Evolutionary conservation across 2,329 filamentous ascomycete species (phyloP), one percentile per base, ranked within the genome.

Genomic region (Penicillium sp.): DNA sequence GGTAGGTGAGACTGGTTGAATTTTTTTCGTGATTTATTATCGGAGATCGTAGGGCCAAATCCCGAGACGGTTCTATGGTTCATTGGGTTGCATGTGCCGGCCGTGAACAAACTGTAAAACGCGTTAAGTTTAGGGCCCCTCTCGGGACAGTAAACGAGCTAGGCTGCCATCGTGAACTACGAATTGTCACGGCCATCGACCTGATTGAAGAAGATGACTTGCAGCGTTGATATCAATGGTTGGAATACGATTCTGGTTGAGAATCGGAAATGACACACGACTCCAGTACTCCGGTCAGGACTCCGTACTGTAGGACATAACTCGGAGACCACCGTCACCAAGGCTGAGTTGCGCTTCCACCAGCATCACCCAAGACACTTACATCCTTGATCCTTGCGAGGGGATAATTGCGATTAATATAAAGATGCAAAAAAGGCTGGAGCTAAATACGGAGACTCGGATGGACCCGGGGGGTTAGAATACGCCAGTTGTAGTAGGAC

Each of bases 361-460:
- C 16, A 30, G 26, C 45, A 48, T 48, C 45, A 28, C 14, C 45
- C 25, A 48, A 48, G 26, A 48, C 14, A 16, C 45, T 30, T n/a
- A 48, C 45, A 48, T 11, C 45, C 45, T 48, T 48, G 25, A 30
- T 48, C 45, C 45, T n/a, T 28, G 45, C 3, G 26, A 22, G 25
- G 11, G 26, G 26, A 30, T 48, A 30, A 30, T 55, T 42, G n/a
- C 33, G 49, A 53, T 65, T 59, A 56, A 61, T 62, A 62, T 60
- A 61, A 63, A 56, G 37, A 60, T 58, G 55, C 55, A 60, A 52
- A 60, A 52, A 55, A 60, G 57, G 43, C 30, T 58, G 43, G 55
- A 59, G 52, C 52, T 22, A 49, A 49, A 33, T 46, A 52, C 55
- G 51, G 51, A 45, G 55, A 28, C 48, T 26, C 55, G 55, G 57